A percentile compares a stretch with the other conserved stretches of the same genome.
Conservation (phyloP, 148 eudicot genomes). For the Rhododendron ovatum region DNA sequence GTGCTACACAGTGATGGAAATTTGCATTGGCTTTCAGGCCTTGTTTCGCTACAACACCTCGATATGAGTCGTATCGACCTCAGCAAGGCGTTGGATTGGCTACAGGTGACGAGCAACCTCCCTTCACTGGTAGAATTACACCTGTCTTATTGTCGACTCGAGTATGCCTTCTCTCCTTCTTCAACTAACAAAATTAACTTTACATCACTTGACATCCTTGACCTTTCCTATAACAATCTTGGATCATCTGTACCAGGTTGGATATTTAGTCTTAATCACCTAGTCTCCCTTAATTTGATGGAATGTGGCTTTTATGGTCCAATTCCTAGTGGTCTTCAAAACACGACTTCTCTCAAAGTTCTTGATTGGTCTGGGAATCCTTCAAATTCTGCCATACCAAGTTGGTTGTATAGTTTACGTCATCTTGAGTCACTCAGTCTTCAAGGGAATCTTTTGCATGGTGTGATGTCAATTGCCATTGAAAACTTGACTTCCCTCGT, state of each 20-base stretch:
- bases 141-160: too few relatives aligned
- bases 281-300: neutral
- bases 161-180: neutral
- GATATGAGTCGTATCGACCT: neutral
- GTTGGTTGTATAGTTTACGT: neutral
- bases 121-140: neutral
- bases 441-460: neutral
- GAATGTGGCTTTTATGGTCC: neutral
- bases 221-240: neutral
- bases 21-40: neutral
- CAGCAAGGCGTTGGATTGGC: neutral
- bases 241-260: neutral
- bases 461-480: conserved; percentile 1
- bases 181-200: neutral
- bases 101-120: neutral
- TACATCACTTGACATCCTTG: neutral
- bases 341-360: neutral
- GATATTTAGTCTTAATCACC: neutral
- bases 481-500: conserved; percentile 13
- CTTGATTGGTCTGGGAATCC: neutral
- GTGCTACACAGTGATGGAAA: neutral
- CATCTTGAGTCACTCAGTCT: neutral
- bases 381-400: neutral
- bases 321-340: neutral
- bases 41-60: neutral